These are phyloP conservation scores for Fusarium armeniacum DNA, from an alignment of 2,329 filamentous ascomycete genomes.

Conservation along the genomic window DNA sequence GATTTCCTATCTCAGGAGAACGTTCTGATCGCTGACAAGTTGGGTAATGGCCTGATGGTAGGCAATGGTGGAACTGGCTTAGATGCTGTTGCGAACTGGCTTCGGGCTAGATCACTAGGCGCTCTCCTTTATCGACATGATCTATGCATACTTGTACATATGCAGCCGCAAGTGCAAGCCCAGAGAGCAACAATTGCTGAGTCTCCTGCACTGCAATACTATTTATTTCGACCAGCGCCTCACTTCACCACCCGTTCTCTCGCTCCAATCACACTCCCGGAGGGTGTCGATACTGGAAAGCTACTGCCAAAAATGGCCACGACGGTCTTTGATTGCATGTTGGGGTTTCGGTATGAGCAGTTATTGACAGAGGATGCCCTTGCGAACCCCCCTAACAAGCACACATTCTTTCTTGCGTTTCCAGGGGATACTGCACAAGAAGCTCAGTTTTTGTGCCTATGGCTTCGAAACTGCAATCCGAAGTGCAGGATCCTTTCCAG, in stretches of 20 bases:
- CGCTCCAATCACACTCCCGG: slow-evolving; percentile 43
- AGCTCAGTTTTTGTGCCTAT: slow-evolving; percentile 58
- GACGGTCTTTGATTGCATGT: slow-evolving; percentile 49
- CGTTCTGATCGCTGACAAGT: slow-evolving; percentile 23
- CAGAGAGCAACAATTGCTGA: background rate
- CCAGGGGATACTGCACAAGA: slow-evolving; percentile 56
- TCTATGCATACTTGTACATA: slow-evolving; percentile 59
- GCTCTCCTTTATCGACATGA: slow-evolving; percentile 52
- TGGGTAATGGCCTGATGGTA: slow-evolving; percentile 45
- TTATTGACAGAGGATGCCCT: slow-evolving; percentile 46
- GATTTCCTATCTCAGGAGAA: slow-evolving; percentile 50
- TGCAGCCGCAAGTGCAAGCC: slow-evolving; percentile 27
- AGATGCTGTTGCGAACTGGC: slow-evolving; percentile 51
- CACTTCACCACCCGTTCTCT: slow-evolving; percentile 44
- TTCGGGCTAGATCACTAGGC: slow-evolving; percentile 56
- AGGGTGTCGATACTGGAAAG: slow-evolving; percentile 9
- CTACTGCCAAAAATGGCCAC: slow-evolving; percentile 36
- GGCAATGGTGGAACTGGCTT: slow-evolving; percentile 39
- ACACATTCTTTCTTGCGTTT: slow-evolving; percentile 64
- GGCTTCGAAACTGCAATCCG: slow-evolving; percentile 59
- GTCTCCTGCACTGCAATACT: slow-evolving; percentile 51
- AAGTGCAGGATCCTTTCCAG: slow-evolving; percentile 60
- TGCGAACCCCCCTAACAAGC: slow-evolving; percentile 37
- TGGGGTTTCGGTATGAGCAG: slow-evolving; percentile 53
- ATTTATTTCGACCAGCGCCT: slow-evolving; percentile 54